A percentile compares a stretch with the other conserved stretches of the same genome.
phyloP scores from a whole-genome alignment of 352 stramenopile species.

The Phytophthora citrophthora region DNA sequence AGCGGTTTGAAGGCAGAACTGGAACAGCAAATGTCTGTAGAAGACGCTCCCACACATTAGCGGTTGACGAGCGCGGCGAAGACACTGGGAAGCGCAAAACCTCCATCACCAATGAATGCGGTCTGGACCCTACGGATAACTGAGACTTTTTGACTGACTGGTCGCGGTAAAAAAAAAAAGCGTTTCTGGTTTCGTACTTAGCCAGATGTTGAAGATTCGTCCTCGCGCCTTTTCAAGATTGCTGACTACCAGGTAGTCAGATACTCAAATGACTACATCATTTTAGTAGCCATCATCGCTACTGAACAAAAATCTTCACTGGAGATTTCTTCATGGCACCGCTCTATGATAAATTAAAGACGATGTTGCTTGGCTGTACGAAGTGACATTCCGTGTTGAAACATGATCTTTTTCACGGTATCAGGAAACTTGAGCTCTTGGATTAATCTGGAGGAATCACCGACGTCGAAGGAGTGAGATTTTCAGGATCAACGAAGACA shows the following conservation, averaged over 20 bases:
- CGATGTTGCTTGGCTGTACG: no score
- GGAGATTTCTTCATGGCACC: no score
- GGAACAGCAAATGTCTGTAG: conserved; percentile 53
- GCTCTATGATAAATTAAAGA: no score
- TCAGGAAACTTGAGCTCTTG: conserved; percentile 8
- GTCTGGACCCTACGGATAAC: neutral
- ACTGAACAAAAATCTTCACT: no score
- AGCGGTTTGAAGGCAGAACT: conserved; percentile 40
- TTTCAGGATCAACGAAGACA: conserved; percentile 51
- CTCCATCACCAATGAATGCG: conserved; percentile 16
- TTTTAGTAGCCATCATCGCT: no score
- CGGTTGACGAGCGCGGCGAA: conserved; percentile 1
- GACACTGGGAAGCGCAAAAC: conserved; percentile 22
- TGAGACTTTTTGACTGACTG: conserved; percentile 22
- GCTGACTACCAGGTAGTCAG: neutral
- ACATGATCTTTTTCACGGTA: conserved; percentile 22
- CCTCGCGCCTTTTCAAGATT: conserved; percentile 16
- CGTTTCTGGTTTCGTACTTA: conserved; percentile 14
- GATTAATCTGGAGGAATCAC: conserved; percentile 34
- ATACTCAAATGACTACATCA: neutral
- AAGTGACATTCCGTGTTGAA: neutral
- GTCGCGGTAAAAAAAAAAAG: conserved; percentile 9
- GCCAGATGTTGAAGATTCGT: conserved; percentile 14
- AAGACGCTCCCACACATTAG: conserved; percentile 59
- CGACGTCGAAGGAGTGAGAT: conserved; percentile 35